Base-by-base conservation (phyloP, 345 rosid genomes). In the Moricandia moricandioides region DNA sequence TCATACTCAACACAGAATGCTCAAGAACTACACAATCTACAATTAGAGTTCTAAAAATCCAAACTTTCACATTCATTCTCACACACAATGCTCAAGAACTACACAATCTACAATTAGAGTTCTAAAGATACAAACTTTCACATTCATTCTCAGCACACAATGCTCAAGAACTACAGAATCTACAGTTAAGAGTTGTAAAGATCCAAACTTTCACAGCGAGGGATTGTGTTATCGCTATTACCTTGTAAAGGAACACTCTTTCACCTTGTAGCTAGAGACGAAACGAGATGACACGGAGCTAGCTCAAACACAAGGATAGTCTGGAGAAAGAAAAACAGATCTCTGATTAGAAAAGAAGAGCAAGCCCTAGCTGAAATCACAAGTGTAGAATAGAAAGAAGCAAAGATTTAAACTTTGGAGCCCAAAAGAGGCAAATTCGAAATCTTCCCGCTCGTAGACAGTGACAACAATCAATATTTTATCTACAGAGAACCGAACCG, bases 371-470 rank as follows among this genome's bases (percentile, higher is more conserved):
- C 14, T 24, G 30, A 62, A 49, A 14, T 51, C 62, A 75, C 33
- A 43, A 17, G 12, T 39, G 10, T 9, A 35, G 45, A 40, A 12
- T 13, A 35, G 11, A n/a, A 47, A 54, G 12, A 0, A 2, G 4
- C 13, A 45, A 51, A 51, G 57, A 16, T 17, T 51, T 16, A 56
- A 67, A 67, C 55, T 54, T 62, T 62, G 74, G 81, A 72, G 78
- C 81, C 81, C 59, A 78, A 78, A 78, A 67, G 24, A 72, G 29
- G 51, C 74, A 54, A 78, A 78, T 78, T 73, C 78, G 63, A 73
- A 78, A 78, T 43, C 61, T 60, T 52, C 70, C 57, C 24, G 6
- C 45, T 64, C 61, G 67, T 62, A 73, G 74, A 78, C 73, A 71
- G 61, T 52, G 76, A 73, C 70, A 52, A 29, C 61, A 73, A 62